phyloP scores from a whole-genome alignment of 1,284 basidiomycete genomes.

The Ganoderma sp. region DNA sequence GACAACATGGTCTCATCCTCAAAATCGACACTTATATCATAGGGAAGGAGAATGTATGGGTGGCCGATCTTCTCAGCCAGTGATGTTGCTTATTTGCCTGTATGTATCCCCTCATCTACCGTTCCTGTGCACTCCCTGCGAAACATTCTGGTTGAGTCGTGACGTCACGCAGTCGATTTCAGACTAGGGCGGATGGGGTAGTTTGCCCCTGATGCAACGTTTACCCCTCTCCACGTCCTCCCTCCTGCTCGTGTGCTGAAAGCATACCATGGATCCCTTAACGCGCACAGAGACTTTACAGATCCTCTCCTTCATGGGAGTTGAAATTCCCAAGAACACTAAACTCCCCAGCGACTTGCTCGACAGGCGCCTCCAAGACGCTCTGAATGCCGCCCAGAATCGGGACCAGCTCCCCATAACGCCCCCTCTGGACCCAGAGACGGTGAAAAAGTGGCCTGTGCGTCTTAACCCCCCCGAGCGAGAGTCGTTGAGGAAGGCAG shows the following conservation, averaged over 20 bases:
- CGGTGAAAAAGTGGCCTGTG: not conserved
- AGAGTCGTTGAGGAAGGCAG: slow-evolving; percentile 1
- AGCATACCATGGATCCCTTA: slow-evolving; percentile 13
- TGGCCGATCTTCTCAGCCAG: not conserved
- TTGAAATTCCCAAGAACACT: slow-evolving; percentile 37
- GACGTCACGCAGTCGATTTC: not conserved
- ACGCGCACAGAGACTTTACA: slow-evolving; percentile 24
- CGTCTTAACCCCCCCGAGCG: not conserved
- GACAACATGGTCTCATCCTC: not conserved
- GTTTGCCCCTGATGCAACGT: not conserved
- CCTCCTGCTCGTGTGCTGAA: not conserved
- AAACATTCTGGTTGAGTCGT: not conserved
- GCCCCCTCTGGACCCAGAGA: not conserved
- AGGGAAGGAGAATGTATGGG: not conserved
- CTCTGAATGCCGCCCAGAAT: slow-evolving; percentile 37
- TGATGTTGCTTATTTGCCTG: not conserved
- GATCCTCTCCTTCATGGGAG: slow-evolving; percentile 31
- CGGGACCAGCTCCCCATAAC: not conserved
- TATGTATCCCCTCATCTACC: not conserved
- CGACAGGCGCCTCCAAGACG: slow-evolving; percentile 38
- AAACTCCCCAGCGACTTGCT: slow-evolving; percentile 37
- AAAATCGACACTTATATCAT: not conserved
- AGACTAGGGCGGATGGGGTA: not conserved
- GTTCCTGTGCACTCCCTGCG: not conserved
- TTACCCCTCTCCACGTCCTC: not conserved